Evolutionary conservation across 2,329 filamentous ascomycete genomes (phyloP).

Genomic region (Fusarium sp.): DNA sequence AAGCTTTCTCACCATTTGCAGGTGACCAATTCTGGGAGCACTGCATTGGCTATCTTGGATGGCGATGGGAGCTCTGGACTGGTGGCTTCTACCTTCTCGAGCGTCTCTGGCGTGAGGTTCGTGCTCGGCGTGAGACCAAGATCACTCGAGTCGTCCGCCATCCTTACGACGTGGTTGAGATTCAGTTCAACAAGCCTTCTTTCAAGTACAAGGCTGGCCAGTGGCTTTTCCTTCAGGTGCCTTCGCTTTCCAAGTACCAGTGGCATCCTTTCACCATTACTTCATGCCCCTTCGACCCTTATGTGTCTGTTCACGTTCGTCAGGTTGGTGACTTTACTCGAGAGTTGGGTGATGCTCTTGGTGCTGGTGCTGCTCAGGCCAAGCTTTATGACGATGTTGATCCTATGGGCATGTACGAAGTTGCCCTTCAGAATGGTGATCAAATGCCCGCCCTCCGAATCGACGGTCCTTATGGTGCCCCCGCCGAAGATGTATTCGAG

Average conservation of each 20-base stretch:
- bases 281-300: slow-evolving; percentile 95
- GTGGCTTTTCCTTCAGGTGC: slow-evolving; percentile 97
- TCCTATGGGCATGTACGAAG: slow-evolving; percentile 97
- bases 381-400: slow-evolving; percentile 93
- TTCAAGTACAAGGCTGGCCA: slow-evolving; percentile 99
- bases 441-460: slow-evolving; percentile 91
- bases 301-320: slow-evolving; percentile 92
- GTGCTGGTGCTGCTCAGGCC: slow-evolving; percentile 86
- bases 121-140: slow-evolving; percentile 83
- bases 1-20: slow-evolving; percentile 85
- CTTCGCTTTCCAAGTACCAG: slow-evolving; percentile 87
- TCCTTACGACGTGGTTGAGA: slow-evolving; percentile 96
- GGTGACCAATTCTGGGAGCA: slow-evolving; percentile 87
- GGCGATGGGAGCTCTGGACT: slow-evolving; percentile 94
- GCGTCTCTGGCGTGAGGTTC: slow-evolving; percentile 90
- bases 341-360: slow-evolving; percentile 94
- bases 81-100: slow-evolving; percentile 89
- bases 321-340: slow-evolving; percentile 97
- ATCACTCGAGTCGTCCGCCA: slow-evolving; percentile 96
- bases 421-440: slow-evolving; percentile 92
- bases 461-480: slow-evolving; percentile 95
- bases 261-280: slow-evolving; percentile 99
- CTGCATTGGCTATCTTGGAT: slow-evolving; percentile 94
- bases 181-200: slow-evolving; percentile 95
- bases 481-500: slow-evolving; percentile 96